Evolutionary conservation across 1,284 basidiomycete species (phyloP), one percentile per base, ranked within the genome.

Genomic region (Cryptococcus maquisensis): DNA sequence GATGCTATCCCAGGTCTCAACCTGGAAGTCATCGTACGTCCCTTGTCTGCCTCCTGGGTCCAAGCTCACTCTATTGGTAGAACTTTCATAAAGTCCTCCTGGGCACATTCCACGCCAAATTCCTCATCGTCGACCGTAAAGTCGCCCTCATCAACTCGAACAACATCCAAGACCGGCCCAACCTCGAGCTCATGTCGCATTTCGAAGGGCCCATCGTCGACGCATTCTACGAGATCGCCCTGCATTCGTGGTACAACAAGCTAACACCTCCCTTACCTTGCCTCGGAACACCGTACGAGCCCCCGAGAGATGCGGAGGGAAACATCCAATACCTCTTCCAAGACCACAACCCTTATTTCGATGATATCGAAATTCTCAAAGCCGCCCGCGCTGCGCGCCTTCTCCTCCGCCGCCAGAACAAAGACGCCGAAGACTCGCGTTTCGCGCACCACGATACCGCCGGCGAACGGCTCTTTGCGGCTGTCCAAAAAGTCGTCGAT

Each of bases 101-200:
- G 47, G 86, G 86, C 32, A 89, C 86, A 0, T 90, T 89, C 74
- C 88, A 90, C 64, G 83, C 84, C 43, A 88, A 90, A 69, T 87
- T 86, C 59, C 78, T 88, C 68, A 78, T 88, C 51, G 83, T 89
- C 9, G 87, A 90, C 66, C 80, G 87, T 16, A 84, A 82, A 61
- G 79, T 88, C 28, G 87, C 84, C 0, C 75, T 88, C 52, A 75
- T 90, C 61, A 86, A 86, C 72, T 83, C 81, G 54, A 87, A 87
- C 74, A 88, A 88, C 59, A 86, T 88, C 49, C 87, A 87, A 71
- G 73, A 86, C 63, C 80, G 83, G 21, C 81, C 82, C 8, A 85
- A 86, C 63, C 69, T 86, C 58, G 84, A 86, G 71, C 83, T 86
- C 81, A 86, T 83, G 80, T 71, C 79, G 5, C 83, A 84, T 62